These are phyloP conservation scores for Colletotrichum euphorbiae DNA, from an alignment of 2,329 filamentous ascomycete species.

Conservation along the genomic window DNA sequence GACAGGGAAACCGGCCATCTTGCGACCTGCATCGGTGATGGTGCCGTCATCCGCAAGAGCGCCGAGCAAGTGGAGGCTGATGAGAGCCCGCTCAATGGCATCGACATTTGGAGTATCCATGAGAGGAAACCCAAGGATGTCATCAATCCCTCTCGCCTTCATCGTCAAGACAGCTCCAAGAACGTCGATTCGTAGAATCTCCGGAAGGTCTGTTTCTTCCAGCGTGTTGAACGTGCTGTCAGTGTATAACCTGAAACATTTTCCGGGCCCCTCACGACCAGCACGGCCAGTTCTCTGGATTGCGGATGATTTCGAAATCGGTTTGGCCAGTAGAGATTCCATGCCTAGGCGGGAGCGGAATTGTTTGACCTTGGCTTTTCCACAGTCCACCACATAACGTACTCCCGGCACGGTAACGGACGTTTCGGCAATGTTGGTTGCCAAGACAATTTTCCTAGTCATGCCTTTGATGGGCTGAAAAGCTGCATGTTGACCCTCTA, in stretches of 20 bases:
- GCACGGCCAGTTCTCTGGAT: slow-evolving; percentile 93
- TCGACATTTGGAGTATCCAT: slow-evolving; percentile 84
- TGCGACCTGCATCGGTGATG: slow-evolving; percentile 79
- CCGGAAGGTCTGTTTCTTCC: slow-evolving; percentile 81
- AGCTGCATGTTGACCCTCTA: slow-evolving; percentile 85
- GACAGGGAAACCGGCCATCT: slow-evolving; percentile 86
- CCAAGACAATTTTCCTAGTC: slow-evolving; percentile 89
- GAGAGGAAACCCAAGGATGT: slow-evolving; percentile 85
- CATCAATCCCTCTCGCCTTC: slow-evolving; percentile 88
- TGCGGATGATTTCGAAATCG: slow-evolving; percentile 92
- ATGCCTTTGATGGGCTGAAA: slow-evolving; percentile 80
- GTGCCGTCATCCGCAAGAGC: slow-evolving; percentile 78
- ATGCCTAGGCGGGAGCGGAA: slow-evolving; percentile 87
- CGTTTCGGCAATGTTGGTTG: slow-evolving; percentile 98
- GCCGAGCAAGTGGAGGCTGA: slow-evolving; percentile 82
- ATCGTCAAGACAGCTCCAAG: slow-evolving; percentile 89
- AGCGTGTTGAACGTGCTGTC: slow-evolving; percentile 78
- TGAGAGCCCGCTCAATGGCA: slow-evolving; percentile 82
- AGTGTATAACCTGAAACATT: slow-evolving; percentile 91
- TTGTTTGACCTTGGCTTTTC: slow-evolving; percentile 94
- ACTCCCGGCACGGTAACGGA: slow-evolving; percentile 96
- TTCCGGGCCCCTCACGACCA: slow-evolving; percentile 89
- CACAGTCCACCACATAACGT: slow-evolving; percentile 89
- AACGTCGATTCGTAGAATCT: slow-evolving; percentile 91
- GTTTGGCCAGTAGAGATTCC: slow-evolving; percentile 89